phyloP scores from a whole-genome alignment of 139 green algal genomes.

The Chlamydomonas incerta region DNA sequence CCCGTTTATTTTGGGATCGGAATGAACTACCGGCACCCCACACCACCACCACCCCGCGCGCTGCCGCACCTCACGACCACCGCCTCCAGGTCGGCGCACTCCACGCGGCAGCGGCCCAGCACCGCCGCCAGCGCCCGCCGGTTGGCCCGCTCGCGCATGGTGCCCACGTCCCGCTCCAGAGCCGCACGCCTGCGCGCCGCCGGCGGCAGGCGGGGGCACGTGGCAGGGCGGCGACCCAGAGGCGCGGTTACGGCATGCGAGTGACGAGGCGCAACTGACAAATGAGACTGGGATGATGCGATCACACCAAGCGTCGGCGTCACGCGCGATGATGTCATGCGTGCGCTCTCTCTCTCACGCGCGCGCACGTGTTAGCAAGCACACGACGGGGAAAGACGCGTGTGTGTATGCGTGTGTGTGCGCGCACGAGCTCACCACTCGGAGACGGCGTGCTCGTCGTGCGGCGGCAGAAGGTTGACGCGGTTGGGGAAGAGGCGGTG shows the following conservation, averaged over 20 bases:
- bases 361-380: too few species aligned
- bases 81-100: slow-evolving; percentile 5
- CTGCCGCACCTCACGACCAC: slow-evolving; percentile 9
- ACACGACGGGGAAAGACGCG: too few species aligned
- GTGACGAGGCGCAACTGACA: too few species aligned
- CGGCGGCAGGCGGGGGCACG: background rate
- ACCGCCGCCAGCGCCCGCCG: slow-evolving; percentile 10
- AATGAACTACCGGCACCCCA: too few species aligned
- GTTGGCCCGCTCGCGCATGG: slow-evolving; percentile 21
- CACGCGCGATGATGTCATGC: too few species aligned
- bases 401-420: too few species aligned
- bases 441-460: slow-evolving; percentile 1
- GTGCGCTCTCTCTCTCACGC: too few species aligned
- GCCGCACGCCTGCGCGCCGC: slow-evolving; percentile 2
- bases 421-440: slow-evolving; percentile 4
- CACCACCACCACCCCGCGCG: background rate
- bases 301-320: too few species aligned
- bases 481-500: slow-evolving; percentile 33
- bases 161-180: slow-evolving; percentile 12
- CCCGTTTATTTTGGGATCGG: too few species aligned
- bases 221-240: too few species aligned
- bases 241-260: too few species aligned
- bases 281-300: too few species aligned
- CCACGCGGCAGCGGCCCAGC: background rate
- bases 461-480: slow-evolving; percentile 31